Conservation (phyloP, 352 stramenopile species). For the Phytophthora ramorum region DNA sequence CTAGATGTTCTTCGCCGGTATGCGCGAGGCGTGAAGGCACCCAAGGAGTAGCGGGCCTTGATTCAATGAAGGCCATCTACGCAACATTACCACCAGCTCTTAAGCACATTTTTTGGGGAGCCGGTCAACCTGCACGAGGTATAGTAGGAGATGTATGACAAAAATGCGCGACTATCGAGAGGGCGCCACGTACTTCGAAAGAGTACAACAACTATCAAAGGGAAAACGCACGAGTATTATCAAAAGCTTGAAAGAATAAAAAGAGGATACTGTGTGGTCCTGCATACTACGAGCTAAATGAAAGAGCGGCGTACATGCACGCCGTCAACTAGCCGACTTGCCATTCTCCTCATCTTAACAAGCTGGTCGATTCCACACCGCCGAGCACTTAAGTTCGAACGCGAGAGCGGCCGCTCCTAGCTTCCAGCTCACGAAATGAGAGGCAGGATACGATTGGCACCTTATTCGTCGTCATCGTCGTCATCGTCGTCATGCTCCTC, state of each 20-base stretch:
- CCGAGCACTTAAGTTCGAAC: no score
- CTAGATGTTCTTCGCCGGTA: no score
- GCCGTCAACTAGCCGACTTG: conserved; percentile 14
- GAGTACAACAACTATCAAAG: no score
- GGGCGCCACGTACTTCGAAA: not conserved
- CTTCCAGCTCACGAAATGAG: conserved; percentile 1
- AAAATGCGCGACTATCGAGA: conserved; percentile 9
- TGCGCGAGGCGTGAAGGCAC: not conserved
- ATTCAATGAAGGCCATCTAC: no score
- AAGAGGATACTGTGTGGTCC: conserved; percentile 37
- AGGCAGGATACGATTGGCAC: conserved; percentile 1
- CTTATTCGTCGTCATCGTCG: conserved; percentile 64
- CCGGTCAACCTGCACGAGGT: no score
- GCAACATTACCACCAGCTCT: no score
- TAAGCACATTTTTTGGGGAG: no score
- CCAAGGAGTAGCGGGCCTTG: no score
- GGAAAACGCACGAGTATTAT: conserved; percentile 16
- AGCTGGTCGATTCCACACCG: not conserved
- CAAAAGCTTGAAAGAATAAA: conserved; percentile 45
- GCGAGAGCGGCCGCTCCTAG: not conserved
- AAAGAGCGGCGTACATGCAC: conserved; percentile 9
- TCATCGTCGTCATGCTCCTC: conserved; percentile 76
- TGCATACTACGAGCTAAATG: conserved; percentile 45
- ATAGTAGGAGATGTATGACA: not conserved
- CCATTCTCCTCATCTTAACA: not conserved